phyloP scores from a whole-genome alignment of 2,329 filamentous ascomycete genomes.

The Hirsutella thompsonii region DNA sequence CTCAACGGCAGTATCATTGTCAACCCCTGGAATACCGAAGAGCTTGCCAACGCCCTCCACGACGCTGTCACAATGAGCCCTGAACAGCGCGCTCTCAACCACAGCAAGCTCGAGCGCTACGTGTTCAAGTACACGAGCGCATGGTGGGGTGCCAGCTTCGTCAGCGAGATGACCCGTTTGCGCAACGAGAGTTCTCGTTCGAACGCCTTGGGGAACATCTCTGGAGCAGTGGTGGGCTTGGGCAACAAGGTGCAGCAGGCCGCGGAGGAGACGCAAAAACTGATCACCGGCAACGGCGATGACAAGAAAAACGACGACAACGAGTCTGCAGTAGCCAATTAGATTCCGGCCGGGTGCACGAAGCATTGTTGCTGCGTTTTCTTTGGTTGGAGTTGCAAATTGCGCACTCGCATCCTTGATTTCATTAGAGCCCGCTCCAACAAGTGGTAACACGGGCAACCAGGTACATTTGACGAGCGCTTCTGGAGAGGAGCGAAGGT shows the following conservation, averaged over 20 bases:
- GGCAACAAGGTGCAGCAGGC: conserved; percentile 11
- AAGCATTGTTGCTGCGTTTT: too few species aligned
- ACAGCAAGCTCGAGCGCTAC: conserved; percentile 84
- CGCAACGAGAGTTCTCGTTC: conserved; percentile 22
- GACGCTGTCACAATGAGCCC: conserved; percentile 94
- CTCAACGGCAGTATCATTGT: conserved; percentile 88
- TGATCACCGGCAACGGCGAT: conserved; percentile 6
- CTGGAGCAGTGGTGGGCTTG: conserved; percentile 22
- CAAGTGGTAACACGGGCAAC: background rate
- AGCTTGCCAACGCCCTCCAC: conserved; percentile 83
- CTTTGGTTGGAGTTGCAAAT: too few species aligned
- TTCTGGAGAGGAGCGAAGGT: too few species aligned
- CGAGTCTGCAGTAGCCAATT: conserved; percentile 3
- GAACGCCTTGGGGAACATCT: conserved; percentile 28
- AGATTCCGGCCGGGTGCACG: background rate
- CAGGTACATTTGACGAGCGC: background rate
- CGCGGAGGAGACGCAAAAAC: conserved; percentile 4
- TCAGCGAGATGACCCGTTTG: conserved; percentile 60
- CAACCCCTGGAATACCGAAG: conserved; percentile 98
- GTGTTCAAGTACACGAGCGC: conserved; percentile 96
- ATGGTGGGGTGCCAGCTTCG: conserved; percentile 93
- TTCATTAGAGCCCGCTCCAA: background rate
- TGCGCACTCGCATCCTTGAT: background rate
- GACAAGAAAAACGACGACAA: conserved; percentile 2
- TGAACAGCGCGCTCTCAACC: conserved; percentile 77